phyloP scores from a whole-genome alignment of 2,329 filamentous ascomycete species.

The Paecilomyces sp. region DNA sequence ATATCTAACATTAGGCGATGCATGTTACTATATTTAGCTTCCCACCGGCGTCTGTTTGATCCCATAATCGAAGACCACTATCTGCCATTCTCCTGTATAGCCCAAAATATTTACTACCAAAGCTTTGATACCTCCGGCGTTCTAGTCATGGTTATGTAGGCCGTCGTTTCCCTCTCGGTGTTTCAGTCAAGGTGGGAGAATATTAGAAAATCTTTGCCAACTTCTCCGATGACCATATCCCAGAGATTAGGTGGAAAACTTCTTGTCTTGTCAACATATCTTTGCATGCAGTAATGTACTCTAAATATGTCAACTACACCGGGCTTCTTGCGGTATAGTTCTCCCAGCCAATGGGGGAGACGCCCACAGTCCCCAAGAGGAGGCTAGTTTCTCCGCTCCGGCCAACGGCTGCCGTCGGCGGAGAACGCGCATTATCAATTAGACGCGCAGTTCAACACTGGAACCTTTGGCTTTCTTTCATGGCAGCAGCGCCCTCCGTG shows the following conservation, averaged over 20 bases:
- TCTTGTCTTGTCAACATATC: slow-evolving; percentile 7
- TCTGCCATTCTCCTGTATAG: slow-evolving; percentile 56
- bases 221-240: not conserved
- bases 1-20: slow-evolving; percentile 58
- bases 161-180: not conserved
- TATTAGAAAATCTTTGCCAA: not conserved
- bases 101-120: slow-evolving; percentile 6
- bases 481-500: slow-evolving; percentile 3
- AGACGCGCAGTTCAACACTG: not conserved
- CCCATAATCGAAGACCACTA: slow-evolving; percentile 81
- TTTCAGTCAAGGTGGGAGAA: slow-evolving; percentile 3
- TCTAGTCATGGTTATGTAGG: slow-evolving; percentile 6
- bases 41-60: slow-evolving; percentile 77
- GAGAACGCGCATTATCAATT: not conserved
- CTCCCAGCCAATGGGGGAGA: not conserved
- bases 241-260: slow-evolving; percentile 1
- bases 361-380: not conserved
- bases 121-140: slow-evolving; percentile 6
- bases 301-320: slow-evolving; percentile 5
- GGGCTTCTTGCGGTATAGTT: slow-evolving; percentile 5
- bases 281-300: not conserved
- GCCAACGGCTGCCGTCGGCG: not conserved
- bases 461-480: not conserved
- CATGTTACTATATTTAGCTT: slow-evolving; percentile 81
- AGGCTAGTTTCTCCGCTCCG: slow-evolving; percentile 9